phyloP scores from a whole-genome alignment of 2,329 filamentous ascomycete species.

The Botryotinia globosa region DNA sequence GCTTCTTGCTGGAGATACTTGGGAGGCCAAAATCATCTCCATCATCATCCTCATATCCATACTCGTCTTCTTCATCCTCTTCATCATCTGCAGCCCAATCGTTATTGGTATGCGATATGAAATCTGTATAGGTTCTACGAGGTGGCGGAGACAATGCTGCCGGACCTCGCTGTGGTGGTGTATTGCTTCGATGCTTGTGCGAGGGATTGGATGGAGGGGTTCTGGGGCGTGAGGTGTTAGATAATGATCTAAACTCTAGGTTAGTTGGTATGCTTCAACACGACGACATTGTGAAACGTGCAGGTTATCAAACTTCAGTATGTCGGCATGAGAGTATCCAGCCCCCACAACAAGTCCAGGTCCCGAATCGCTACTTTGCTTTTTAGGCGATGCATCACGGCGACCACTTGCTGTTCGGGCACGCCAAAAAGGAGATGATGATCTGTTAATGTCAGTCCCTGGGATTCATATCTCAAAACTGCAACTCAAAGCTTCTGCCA shows the following conservation, averaged over 20 bases:
- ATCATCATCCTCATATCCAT: slow-evolving; percentile 76
- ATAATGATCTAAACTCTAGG: slow-evolving; percentile 51
- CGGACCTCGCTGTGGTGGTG: slow-evolving; percentile 53
- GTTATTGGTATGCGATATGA: slow-evolving; percentile 76
- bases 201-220: slow-evolving; percentile 68
- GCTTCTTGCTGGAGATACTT: slow-evolving; percentile 86
- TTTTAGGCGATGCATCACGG: slow-evolving; percentile 52
- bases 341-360: slow-evolving; percentile 81
- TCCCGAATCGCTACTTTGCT: slow-evolving; percentile 51
- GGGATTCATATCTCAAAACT: neutral
- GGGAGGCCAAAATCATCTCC: slow-evolving; percentile 95
- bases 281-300: slow-evolving; percentile 44
- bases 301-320: slow-evolving; percentile 82
- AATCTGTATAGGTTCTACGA: slow-evolving; percentile 73
- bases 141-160: slow-evolving; percentile 59
- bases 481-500: slow-evolving; percentile 16
- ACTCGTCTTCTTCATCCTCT: slow-evolving; percentile 67
- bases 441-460: slow-evolving; percentile 51
- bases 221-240: slow-evolving; percentile 63
- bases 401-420: slow-evolving; percentile 55
- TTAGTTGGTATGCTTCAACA: neutral
- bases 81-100: slow-evolving; percentile 75
- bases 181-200: slow-evolving; percentile 53
- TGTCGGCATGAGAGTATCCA: slow-evolving; percentile 93
- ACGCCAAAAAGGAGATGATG: slow-evolving; percentile 86